These are phyloP conservation scores for Aurantiochytrium sp. DNA, from an alignment of 108 stramenopile genomes.

Conservation along the genomic window DNA sequence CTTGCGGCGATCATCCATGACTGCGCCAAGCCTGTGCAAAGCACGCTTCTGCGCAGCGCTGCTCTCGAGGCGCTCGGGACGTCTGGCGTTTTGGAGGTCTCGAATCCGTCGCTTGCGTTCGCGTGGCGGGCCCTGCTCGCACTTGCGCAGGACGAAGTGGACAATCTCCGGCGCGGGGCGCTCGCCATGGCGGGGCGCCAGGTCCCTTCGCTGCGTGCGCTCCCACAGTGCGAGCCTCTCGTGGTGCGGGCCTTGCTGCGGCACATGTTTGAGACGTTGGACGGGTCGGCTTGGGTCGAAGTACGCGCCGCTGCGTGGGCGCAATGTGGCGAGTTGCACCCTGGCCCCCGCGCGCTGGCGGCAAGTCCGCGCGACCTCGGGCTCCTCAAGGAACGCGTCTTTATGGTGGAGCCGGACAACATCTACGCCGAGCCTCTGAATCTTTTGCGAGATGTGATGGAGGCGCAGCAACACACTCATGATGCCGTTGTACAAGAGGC, in stretches of 20 bases:
- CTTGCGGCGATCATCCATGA: background rate
- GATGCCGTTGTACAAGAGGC: background rate
- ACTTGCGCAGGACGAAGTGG: background rate
- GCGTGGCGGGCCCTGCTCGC: background rate
- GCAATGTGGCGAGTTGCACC: background rate
- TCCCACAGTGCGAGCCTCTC: background rate
- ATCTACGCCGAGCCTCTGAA: background rate
- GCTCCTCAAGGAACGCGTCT: background rate
- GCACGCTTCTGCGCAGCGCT: background rate
- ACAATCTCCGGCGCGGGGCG: background rate
- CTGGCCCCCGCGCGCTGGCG: background rate
- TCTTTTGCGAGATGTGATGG: background rate
- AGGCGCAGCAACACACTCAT: background rate
- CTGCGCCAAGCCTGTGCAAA: background rate
- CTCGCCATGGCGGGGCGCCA: background rate
- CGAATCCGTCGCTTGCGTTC: background rate
- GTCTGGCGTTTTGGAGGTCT: background rate
- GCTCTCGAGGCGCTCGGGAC: background rate
- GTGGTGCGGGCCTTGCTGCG: background rate
- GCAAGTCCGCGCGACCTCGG: background rate
- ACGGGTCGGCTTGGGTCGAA: background rate
- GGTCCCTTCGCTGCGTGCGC: background rate
- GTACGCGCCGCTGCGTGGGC: background rate
- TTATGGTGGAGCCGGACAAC: slow-evolving; percentile 13
- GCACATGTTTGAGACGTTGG: background rate